Conservation (phyloP, 176 grass and related monocot genomes). For the Alloteropsis semialata region DNA sequence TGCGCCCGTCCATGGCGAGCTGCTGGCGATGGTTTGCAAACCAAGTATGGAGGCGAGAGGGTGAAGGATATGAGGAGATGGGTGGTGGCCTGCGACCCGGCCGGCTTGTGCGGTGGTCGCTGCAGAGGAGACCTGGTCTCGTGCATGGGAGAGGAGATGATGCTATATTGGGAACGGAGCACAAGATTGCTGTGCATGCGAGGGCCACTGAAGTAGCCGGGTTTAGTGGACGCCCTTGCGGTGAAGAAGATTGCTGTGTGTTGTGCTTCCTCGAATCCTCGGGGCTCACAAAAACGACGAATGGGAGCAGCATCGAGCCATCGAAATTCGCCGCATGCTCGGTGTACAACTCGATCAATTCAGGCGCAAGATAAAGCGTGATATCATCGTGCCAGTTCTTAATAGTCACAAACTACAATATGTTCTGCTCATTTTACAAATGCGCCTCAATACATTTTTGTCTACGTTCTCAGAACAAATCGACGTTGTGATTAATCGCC, state of each 20-base stretch:
- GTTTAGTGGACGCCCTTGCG: constrained; percentile 28
- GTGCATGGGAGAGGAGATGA: not conserved
- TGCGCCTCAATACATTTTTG: too few relatives aligned
- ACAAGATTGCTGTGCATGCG: too few relatives aligned
- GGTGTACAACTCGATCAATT: too few relatives aligned
- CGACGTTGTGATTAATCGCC: too few relatives aligned
- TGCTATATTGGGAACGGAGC: constrained; percentile 22
- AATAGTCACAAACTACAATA: too few relatives aligned
- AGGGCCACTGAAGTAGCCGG: not conserved
- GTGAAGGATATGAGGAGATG: constrained; percentile 12
- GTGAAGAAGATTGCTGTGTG: not conserved
- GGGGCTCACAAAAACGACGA: not conserved
- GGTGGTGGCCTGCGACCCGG: not conserved
- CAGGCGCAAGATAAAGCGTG: too few relatives aligned
- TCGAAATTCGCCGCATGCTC: too few relatives aligned
- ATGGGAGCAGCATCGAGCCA: too few relatives aligned
- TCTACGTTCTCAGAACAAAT: too few relatives aligned
- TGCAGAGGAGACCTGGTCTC: constrained; percentile 7
- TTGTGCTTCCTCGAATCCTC: not conserved
- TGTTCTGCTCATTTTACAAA: too few relatives aligned
- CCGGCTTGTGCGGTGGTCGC: not conserved
- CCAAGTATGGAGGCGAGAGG: not conserved
- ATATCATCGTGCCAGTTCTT: too few relatives aligned
- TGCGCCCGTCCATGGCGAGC: constrained; percentile 16
- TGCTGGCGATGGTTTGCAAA: constrained; percentile 34